Evolutionary conservation across 257 asterid species (phyloP).

Genomic region (Nicotiana benthamiana): DNA sequence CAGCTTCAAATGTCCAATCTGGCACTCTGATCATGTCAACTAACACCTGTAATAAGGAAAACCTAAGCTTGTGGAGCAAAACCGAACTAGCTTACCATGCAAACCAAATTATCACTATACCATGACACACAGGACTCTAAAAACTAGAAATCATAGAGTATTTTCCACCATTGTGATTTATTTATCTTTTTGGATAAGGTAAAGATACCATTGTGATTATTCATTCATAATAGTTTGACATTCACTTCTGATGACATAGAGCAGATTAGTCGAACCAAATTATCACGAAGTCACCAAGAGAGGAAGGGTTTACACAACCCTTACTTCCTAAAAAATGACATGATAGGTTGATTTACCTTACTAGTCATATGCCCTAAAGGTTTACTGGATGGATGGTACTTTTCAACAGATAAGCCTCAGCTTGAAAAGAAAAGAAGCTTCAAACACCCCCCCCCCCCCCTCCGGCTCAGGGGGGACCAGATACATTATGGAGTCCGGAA

Average conservation of each 20-base stretch:
- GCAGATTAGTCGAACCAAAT: not conserved
- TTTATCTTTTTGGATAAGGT: no score
- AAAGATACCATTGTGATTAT: not conserved
- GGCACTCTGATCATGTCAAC: constrained; percentile 75
- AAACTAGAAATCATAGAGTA: not conserved
- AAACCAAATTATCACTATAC: not conserved
- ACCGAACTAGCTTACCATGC: not conserved
- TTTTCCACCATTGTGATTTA: not conserved
- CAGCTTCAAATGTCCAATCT: constrained; percentile 78
- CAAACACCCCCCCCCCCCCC: no score
- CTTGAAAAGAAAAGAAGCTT: no score
- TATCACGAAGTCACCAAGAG: not conserved
- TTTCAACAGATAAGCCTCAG: no score
- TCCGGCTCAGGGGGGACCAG: no score
- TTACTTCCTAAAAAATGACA: not conserved
- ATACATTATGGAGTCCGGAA: no score
- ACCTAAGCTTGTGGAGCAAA: not conserved
- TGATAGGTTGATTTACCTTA: no score
- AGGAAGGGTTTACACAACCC: not conserved
- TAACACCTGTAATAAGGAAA: constrained; percentile 35
- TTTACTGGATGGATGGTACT: no score
- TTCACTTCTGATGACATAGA: not conserved
- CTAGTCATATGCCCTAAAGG: no score
- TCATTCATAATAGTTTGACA: not conserved
- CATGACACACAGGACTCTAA: not conserved